Percentiles rank a stretch among this genome's conserved stretches.
These are phyloP conservation scores for Lippia alba DNA, from an alignment of 305 asterid species.

Conservation along the genomic window DNA sequence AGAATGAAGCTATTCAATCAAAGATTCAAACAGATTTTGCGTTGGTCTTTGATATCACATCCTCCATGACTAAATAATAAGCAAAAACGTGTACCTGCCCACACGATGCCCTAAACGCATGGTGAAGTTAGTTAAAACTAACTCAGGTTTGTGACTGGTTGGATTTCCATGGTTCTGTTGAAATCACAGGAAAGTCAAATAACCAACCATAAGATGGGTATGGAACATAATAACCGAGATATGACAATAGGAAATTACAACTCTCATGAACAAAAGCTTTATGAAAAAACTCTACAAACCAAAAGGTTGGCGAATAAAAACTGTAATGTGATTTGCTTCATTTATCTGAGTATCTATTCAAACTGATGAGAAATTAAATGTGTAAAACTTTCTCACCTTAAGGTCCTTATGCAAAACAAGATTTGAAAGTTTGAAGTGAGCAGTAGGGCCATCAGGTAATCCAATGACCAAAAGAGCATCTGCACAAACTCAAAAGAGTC, in stretches of 20 bases:
- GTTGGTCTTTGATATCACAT: neutral
- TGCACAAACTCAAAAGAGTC: conserved; percentile 46
- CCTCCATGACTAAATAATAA: conserved; percentile 9
- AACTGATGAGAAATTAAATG: conserved; percentile 1
- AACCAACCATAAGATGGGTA: conserved; percentile 22
- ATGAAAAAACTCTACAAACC: neutral
- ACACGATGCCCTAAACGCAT: conserved; percentile 94
- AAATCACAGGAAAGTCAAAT: conserved; percentile 20
- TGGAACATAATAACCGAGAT: conserved; percentile 17
- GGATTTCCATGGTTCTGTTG: conserved; percentile 96
- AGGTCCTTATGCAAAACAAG: conserved; percentile 84
- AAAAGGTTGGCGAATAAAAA: conserved; percentile 4
- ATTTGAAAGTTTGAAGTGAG: conserved; percentile 87
- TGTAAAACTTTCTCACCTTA: conserved; percentile 54
- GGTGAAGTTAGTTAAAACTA: conserved; percentile 83
- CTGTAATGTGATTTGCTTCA: neutral
- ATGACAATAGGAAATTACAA: neutral
- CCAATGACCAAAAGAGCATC: conserved; percentile 85
- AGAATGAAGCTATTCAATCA: conserved; percentile 7
- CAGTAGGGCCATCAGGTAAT: conserved; percentile 93
- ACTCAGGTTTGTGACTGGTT: conserved; percentile 88
- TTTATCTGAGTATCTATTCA: neutral
- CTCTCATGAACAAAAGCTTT: neutral
- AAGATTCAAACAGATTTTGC: conserved; percentile 2
- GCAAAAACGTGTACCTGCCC: conserved; percentile 63